A percentile compares a stretch with the other conserved stretches of the same genome.
phyloP scores from a whole-genome alignment of 1,284 basidiomycete genomes.

The Austropuccinia psidii region DNA sequence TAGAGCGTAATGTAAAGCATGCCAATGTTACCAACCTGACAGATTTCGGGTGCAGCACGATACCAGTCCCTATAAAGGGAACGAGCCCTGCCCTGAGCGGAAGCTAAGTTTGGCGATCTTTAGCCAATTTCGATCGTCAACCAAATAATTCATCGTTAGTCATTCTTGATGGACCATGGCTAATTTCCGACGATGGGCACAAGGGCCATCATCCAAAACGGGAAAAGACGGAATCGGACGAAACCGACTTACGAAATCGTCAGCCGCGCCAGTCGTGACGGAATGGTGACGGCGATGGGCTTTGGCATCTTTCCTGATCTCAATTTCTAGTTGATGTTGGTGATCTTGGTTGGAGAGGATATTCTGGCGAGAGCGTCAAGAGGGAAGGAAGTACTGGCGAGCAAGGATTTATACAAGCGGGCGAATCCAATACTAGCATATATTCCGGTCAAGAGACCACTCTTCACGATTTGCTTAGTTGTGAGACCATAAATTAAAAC shows the following conservation, averaged over 20 bases:
- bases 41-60: slow-evolving; percentile 54
- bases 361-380: too few relatives aligned
- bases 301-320: slow-evolving; percentile 24
- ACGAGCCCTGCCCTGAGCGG: slow-evolving; percentile 64
- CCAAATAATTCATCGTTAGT: slow-evolving; percentile 37
- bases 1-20: not conserved
- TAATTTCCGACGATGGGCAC: slow-evolving; percentile 42
- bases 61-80: slow-evolving; percentile 88
- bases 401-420: too few relatives aligned
- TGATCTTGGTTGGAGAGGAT: too few relatives aligned
- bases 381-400: too few relatives aligned
- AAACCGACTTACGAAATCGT: slow-evolving; percentile 46
- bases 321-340: too few relatives aligned
- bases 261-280: slow-evolving; percentile 71
- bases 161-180: not conserved
- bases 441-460: too few relatives aligned
- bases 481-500: too few relatives aligned
- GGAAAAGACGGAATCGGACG: slow-evolving; percentile 49
- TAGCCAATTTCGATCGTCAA: slow-evolving; percentile 1
- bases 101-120: slow-evolving; percentile 53
- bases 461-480: too few relatives aligned
- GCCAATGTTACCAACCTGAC: slow-evolving; percentile 40
- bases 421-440: too few relatives aligned
- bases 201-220: too few relatives aligned
- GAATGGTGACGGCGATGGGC: slow-evolving; percentile 59